Conservation (phyloP, 495 filamentous ascomycete genomes). For the Hypoxylon subgilvum region DNA sequence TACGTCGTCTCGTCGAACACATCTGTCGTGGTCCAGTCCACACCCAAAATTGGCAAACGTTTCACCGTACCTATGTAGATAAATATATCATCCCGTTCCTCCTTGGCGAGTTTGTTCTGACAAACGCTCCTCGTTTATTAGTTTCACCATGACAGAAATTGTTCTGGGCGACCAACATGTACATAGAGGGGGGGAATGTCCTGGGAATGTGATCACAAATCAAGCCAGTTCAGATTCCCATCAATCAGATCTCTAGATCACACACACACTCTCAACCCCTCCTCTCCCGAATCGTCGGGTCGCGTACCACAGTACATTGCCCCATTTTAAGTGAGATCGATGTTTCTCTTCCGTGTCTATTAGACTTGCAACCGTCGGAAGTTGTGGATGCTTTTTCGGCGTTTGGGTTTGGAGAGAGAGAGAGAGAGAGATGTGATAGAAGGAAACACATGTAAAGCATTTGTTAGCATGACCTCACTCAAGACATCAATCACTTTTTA, state of each 20-base stretch:
- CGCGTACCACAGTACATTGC: slow-evolving; percentile 37
- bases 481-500: background rate
- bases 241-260: slow-evolving; percentile 37
- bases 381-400: too few relatives aligned
- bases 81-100: too few relatives aligned
- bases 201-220: slow-evolving; percentile 12
- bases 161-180: too few relatives aligned
- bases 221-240: slow-evolving; percentile 17
- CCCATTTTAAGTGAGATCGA: slow-evolving; percentile 33
- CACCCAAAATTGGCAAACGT: background rate
- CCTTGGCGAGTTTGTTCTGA: too few relatives aligned
- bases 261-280: slow-evolving; percentile 26
- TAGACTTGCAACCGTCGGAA: slow-evolving; percentile 1
- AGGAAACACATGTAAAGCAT: too few relatives aligned
- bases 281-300: slow-evolving; percentile 35
- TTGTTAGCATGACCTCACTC: too few relatives aligned
- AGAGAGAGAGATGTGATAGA: too few relatives aligned
- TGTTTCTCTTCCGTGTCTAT: slow-evolving; percentile 15
- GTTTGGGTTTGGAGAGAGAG: too few relatives aligned
- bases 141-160: too few relatives aligned
- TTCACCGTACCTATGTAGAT: too few relatives aligned
- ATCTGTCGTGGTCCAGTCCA: background rate
- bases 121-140: too few relatives aligned
- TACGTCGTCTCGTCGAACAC: background rate
- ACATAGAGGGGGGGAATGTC: background rate